Base-by-base conservation (phyloP, 768 basidiomycete genomes). In the Lyophyllum decastes region DNA sequence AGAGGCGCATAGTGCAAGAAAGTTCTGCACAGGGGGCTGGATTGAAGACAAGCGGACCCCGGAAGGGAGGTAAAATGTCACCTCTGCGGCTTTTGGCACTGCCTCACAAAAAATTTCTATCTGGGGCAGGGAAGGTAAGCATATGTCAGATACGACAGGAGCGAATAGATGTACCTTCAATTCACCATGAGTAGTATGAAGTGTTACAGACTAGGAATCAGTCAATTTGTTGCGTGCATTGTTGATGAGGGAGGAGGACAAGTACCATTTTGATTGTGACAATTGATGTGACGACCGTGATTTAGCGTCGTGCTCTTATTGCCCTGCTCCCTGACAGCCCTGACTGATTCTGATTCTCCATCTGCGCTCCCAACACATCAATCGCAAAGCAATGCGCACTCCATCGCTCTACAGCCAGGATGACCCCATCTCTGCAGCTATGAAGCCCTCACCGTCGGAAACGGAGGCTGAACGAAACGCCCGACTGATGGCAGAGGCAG, bases 101-200 rank as follows among this genome's bases (percentile, higher is more conserved):
- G 96, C 89, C 74, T 99, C 97, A 71, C 97, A 98, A 75, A 98
- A 98, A 12, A 99, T 70, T 74, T 99, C 97, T 60, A 98, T 86
- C 95, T 98, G 69, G 26, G 47, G 49, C 25, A 34, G 60, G 46
- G 30, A 40, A 52, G 51, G 27, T 59, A 17, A 50, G 43, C 17
- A 43, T 1, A 49, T 52, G 57, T 49, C 30, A 40, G 10, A n/a
- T 25, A 46, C 17, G 26, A 48, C 7, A 21, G 17, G 19, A 21
- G 24, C n/a, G 51, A 47, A 26, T 19, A 16, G 10, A 47, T n/a
- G 22, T 66, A 92, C 94, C 85, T 98, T 98, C 73, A 98, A 80
- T 59, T 98, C 96, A 17, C 95, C 95, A 66, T 89, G 89, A n/a
- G 89, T 84, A 0, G 95, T 98, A 72, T 98, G 90, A 51, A 98